phyloP scores from a whole-genome alignment of 768 basidiomycete species.

The Guyanaporus albipodus region DNA sequence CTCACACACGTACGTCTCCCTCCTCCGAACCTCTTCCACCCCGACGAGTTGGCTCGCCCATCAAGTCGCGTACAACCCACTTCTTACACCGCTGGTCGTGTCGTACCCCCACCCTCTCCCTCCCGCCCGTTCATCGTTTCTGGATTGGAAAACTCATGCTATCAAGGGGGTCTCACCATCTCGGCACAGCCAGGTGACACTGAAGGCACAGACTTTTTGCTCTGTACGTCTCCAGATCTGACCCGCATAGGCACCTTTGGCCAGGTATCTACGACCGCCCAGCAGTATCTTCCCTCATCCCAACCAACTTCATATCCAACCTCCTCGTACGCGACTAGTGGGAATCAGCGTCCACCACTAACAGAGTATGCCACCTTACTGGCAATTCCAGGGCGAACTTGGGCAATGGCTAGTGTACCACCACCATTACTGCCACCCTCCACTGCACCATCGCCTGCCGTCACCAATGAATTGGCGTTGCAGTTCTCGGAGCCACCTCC shows the following conservation, averaged over 20 bases:
- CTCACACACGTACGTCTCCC: slow-evolving; percentile 79
- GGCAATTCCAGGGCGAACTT: slow-evolving; percentile 78
- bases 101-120: slow-evolving; percentile 39
- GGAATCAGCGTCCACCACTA: slow-evolving; percentile 54
- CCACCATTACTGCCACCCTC: slow-evolving; percentile 33
- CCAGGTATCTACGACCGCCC: slow-evolving; percentile 47
- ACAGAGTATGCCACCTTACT: slow-evolving; percentile 76
- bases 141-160: slow-evolving; percentile 58
- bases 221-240: slow-evolving; percentile 74
- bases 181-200: slow-evolving; percentile 72
- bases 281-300: slow-evolving; percentile 34
- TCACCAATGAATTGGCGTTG: slow-evolving; percentile 76
- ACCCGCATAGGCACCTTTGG: slow-evolving; percentile 68
- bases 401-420: slow-evolving; percentile 69
- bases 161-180: slow-evolving; percentile 62
- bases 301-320: slow-evolving; percentile 38
- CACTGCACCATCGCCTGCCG: slow-evolving; percentile 44
- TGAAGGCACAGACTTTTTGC: slow-evolving; percentile 68
- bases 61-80: slow-evolving; percentile 40
- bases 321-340: slow-evolving; percentile 37
- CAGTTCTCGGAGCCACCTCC: slow-evolving; percentile 72
- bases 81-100: slow-evolving; percentile 48
- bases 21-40: slow-evolving; percentile 70
- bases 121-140: slow-evolving; percentile 58
- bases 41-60: slow-evolving; percentile 59